A percentile compares a stretch with the other conserved stretches of the same genome.
Conservation (phyloP, 306 rosid species). For the Sindora glabra region DNA sequence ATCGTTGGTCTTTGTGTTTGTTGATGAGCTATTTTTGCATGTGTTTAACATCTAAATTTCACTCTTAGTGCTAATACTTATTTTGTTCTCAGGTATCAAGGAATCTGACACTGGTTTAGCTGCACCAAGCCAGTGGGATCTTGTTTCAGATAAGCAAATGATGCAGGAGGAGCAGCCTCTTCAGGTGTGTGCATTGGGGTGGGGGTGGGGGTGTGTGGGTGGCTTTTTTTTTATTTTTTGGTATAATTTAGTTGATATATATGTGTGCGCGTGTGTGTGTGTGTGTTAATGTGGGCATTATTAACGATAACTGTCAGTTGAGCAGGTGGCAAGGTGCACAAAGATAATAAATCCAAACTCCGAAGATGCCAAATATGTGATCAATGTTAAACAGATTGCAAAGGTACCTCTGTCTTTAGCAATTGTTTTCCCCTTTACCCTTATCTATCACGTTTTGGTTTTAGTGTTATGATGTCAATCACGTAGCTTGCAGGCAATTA, state of each 20-base stretch:
- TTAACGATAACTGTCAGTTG: slow-evolving; percentile 18
- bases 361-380: slow-evolving; percentile 95
- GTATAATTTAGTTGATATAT: too few relatives aligned
- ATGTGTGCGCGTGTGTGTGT: too few relatives aligned
- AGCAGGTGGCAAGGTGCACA: slow-evolving; percentile 95
- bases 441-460: background rate
- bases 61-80: slow-evolving; percentile 8
- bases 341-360: slow-evolving; percentile 95
- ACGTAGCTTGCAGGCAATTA: background rate
- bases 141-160: slow-evolving; percentile 98
- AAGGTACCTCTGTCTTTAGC: slow-evolving; percentile 45
- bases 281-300: slow-evolving; percentile 1
- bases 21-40: too few relatives aligned
- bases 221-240: too few relatives aligned
- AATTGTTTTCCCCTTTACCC: background rate
- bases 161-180: slow-evolving; percentile 99
- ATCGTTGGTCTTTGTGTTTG: too few relatives aligned
- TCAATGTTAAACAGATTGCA: slow-evolving; percentile 95
- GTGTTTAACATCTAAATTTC: background rate
- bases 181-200: too few relatives aligned
- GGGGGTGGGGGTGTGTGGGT: too few relatives aligned
- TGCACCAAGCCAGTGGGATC: slow-evolving; percentile 99
- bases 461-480: background rate
- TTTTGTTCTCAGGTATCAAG: slow-evolving; percentile 69
- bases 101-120: slow-evolving; percentile 99